Evolutionary conservation across 202 grass and related monocot genomes (phyloP).

Genomic region (Carex arenaria): DNA sequence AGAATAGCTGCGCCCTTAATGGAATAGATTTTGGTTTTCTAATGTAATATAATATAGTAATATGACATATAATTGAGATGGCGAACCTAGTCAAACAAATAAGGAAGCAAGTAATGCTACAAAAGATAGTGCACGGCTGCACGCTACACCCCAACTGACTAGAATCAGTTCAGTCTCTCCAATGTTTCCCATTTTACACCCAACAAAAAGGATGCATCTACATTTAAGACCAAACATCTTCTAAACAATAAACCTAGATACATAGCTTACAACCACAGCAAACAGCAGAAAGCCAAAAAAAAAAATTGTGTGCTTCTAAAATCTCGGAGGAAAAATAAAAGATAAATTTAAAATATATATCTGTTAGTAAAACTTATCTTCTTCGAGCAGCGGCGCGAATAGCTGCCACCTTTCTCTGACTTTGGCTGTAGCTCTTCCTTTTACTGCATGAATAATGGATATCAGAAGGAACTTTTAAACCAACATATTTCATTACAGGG

Average conservation of each 20-base stretch:
- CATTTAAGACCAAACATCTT: slow-evolving; percentile 11
- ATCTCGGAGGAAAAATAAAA: background rate
- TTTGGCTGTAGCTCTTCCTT: slow-evolving; percentile 55
- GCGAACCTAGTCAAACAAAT: too few species aligned
- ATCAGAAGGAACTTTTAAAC: background rate
- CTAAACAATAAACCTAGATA: background rate
- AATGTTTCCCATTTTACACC: background rate
- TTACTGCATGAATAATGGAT: slow-evolving; percentile 51
- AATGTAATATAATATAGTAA: background rate
- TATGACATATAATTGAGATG: too few species aligned
- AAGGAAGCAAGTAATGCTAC: too few species aligned
- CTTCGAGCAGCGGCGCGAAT: slow-evolving; percentile 32
- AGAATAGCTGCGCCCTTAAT: too few species aligned
- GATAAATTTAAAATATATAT: background rate
- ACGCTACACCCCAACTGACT: background rate
- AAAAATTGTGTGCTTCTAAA: background rate
- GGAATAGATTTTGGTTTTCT: background rate
- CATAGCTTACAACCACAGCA: background rate
- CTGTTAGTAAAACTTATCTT: background rate
- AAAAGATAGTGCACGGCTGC: too few species aligned
- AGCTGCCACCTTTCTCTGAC: slow-evolving; percentile 56
- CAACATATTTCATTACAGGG: background rate
- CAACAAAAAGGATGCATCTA: background rate
- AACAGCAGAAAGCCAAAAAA: background rate
- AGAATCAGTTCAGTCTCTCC: background rate